phyloP scores from a whole-genome alignment of 495 filamentous ascomycete species.

The Apiosordaria backusii region DNA sequence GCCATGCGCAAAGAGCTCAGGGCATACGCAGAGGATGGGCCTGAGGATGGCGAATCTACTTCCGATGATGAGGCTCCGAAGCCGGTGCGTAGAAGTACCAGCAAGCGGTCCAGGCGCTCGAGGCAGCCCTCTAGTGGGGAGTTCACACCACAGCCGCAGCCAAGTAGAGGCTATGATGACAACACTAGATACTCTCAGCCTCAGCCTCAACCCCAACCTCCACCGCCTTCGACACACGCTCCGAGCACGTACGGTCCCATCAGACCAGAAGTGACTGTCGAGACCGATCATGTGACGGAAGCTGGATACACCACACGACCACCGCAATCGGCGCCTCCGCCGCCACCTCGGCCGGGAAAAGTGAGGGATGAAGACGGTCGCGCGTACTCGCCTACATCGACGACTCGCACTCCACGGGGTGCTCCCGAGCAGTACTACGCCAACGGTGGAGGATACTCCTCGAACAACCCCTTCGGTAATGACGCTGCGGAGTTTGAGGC shows the following conservation, averaged over 20 bases:
- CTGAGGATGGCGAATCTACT: slow-evolving; percentile 9
- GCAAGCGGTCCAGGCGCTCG: not conserved
- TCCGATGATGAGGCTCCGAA: slow-evolving; percentile 1
- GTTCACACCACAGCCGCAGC: not conserved
- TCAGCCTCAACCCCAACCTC: not conserved
- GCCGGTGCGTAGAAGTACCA: not conserved
- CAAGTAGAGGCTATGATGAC: not conserved
- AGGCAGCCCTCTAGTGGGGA: slow-evolving; percentile 7
- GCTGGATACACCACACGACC: slow-evolving; percentile 18
- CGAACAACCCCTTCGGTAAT: slow-evolving; percentile 16
- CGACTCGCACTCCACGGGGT: slow-evolving; percentile 4
- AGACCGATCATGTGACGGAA: not conserved
- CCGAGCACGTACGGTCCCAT: not conserved
- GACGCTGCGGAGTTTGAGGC: slow-evolving; percentile 21
- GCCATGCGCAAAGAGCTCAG: slow-evolving; percentile 41
- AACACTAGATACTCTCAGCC: not conserved
- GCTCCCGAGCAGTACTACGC: slow-evolving; percentile 20
- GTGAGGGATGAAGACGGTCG: slow-evolving; percentile 13
- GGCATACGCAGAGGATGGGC: slow-evolving; percentile 25
- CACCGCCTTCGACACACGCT: not conserved
- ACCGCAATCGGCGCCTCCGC: slow-evolving; percentile 20
- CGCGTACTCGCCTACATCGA: slow-evolving; percentile 11
- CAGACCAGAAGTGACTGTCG: not conserved
- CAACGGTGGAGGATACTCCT: slow-evolving; percentile 12
- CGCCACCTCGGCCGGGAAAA: slow-evolving; percentile 33